phyloP scores from a whole-genome alignment of 2,329 filamentous ascomycete species.

The Eutypella sp. region DNA sequence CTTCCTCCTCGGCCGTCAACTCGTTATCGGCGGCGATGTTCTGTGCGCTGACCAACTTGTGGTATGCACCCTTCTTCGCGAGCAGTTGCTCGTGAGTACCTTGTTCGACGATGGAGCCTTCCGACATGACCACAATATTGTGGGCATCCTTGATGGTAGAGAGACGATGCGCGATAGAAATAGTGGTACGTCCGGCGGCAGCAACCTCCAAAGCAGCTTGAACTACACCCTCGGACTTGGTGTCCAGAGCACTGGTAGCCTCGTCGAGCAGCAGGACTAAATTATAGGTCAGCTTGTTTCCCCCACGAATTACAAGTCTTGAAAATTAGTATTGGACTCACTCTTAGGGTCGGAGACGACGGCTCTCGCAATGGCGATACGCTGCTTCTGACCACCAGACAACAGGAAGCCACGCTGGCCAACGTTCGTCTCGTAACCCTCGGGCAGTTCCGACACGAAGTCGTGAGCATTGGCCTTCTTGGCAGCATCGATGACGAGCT shows the following conservation, averaged over 20 bases:
- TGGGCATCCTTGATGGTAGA: constrained; percentile 92
- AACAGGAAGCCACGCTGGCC: constrained; percentile 90
- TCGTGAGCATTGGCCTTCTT: constrained; percentile 92
- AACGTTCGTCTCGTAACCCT: constrained; percentile 92
- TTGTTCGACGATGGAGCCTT: constrained; percentile 85
- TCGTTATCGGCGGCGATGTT: constrained; percentile 64
- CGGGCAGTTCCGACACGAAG: constrained; percentile 75
- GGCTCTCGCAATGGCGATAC: constrained; percentile 88
- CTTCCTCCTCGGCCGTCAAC: constrained; percentile 45
- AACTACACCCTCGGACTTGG: constrained; percentile 89
- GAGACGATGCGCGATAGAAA: constrained; percentile 90
- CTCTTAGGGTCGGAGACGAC: constrained; percentile 85
- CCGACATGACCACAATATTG: constrained; percentile 90
- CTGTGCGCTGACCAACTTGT: constrained; percentile 81
- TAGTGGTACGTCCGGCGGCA: constrained; percentile 82
- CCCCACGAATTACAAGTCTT: not conserved
- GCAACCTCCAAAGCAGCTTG: constrained; percentile 88
- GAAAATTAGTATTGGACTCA: constrained; percentile 29
- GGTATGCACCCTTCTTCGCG: constrained; percentile 67
- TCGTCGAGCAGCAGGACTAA: constrained; percentile 83
- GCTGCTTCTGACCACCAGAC: constrained; percentile 93
- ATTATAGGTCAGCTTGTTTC: constrained; percentile 8
- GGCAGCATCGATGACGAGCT: constrained; percentile 74
- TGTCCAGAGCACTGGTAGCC: constrained; percentile 89
- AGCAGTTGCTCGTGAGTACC: constrained; percentile 81